Conservation (phyloP, 2,329 filamentous ascomycete genomes). For the Trichoderma koningiopsis region DNA sequence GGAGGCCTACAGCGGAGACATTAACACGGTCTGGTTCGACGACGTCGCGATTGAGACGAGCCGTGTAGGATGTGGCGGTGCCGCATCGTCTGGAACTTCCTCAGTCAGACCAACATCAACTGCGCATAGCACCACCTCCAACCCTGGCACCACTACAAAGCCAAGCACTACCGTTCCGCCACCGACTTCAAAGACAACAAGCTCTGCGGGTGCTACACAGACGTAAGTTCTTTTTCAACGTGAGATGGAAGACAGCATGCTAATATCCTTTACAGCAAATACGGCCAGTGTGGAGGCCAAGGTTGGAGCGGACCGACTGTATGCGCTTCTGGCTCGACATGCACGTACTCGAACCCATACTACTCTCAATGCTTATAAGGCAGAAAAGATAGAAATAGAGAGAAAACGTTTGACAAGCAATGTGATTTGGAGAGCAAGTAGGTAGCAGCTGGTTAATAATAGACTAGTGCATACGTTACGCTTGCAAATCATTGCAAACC, state of each 20-base stretch:
- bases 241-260: neutral
- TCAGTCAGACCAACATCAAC: slow-evolving; percentile 6
- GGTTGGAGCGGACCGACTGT: slow-evolving; percentile 5
- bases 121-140: neutral
- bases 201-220: neutral
- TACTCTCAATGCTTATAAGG: slow-evolving; percentile 21
- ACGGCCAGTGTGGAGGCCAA: slow-evolving; percentile 18
- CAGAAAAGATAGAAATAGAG: neutral
- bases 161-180: slow-evolving; percentile 21
- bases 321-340: slow-evolving; percentile 16
- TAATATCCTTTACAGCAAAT: slow-evolving; percentile 1
- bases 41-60: slow-evolving; percentile 8
- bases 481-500: too few relatives aligned
- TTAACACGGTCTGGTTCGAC: slow-evolving; percentile 21
- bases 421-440: neutral
- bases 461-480: neutral
- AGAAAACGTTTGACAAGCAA: neutral
- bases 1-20: slow-evolving; percentile 21
- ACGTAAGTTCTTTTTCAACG: neutral
- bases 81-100: neutral
- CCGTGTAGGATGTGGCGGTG: slow-evolving; percentile 16
- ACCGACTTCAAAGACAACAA: slow-evolving; percentile 14
- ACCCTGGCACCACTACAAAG: neutral
- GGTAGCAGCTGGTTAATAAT: neutral
- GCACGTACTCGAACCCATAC: slow-evolving; percentile 5